Base-by-base conservation (phyloP, 1,284 basidiomycete genomes). In the Mycosarcoma mackinlayi region DNA sequence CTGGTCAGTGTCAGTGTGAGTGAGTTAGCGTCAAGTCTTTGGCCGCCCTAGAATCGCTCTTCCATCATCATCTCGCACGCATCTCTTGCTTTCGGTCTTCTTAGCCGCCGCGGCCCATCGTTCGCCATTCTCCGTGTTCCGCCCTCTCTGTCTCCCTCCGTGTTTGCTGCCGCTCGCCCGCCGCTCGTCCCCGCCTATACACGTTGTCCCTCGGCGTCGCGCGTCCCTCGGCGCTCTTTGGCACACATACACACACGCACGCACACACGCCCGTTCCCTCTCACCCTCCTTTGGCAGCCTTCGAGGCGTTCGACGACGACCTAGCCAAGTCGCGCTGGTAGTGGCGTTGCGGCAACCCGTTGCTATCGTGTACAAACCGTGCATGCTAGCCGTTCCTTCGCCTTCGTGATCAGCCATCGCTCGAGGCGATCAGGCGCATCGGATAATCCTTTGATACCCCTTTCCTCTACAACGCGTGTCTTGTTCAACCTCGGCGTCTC, bases 11-110 rank as follows among this genome's bases (percentile, higher is more conserved):
- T n/a, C n/a, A n/a, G 33, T 16, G 14, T 8, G 9, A 4, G 30
- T 8, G 9, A 31, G 30, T 4, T 10, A 31, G 30, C 30, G 14
- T 8, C 30, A 31, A 31, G 25, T 19, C 23, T 25, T 34, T 41
- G 37, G 16, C 24, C 35, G 25, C 45, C 37, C 45, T 35, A 18
- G 18, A 41, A 21, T 42, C 48, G 59, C 52, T 50, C 59, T 55
- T 51, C 52, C 59, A 62, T 62, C 59, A 62, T 62, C 59, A 62
- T 62, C 48, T 62, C 51, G 47, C 52, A 56, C 53, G 28, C 38
- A 21, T 46, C 47, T 41, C 24, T n/a, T n/a, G n/a, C n/a, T n/a
- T 55, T 55, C 59, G 59, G 52, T 62, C 52, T 62, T 62, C 59
- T 55, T 55, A 41, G 13, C 47, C 52, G 52, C 59, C 52, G 41